Conservation (phyloP, 1,284 basidiomycete genomes). For the Trametes pubescens region DNA sequence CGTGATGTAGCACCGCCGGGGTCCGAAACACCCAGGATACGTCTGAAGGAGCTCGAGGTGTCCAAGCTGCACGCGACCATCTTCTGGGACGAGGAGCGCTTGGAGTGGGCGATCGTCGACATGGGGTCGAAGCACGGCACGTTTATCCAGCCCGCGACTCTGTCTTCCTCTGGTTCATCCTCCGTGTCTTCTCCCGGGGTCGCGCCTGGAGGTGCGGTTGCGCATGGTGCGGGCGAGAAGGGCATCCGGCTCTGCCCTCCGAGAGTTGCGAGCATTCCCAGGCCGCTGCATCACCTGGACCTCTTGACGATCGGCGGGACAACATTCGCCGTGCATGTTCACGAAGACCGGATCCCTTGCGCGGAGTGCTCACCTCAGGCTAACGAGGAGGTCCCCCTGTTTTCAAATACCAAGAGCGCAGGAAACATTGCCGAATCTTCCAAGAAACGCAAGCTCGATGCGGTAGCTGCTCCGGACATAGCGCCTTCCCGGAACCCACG, state of each 20-base stretch:
- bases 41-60: constrained; percentile 82
- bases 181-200: constrained; percentile 5
- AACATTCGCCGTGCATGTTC: constrained; percentile 73
- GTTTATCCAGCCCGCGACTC: constrained; percentile 51
- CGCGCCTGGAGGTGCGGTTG: background rate
- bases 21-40: constrained; percentile 63
- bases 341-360: constrained; percentile 67
- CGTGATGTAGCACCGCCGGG: constrained; percentile 63
- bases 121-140: constrained; percentile 87
- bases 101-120: constrained; percentile 76
- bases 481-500: constrained; percentile 47
- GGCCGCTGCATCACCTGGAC: constrained; percentile 68
- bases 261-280: constrained; percentile 72
- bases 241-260: constrained; percentile 67
- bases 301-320: constrained; percentile 71
- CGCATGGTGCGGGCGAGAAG: constrained; percentile 24
- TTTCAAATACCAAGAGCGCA: constrained; percentile 46
- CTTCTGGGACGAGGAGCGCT: constrained; percentile 68
- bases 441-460: constrained; percentile 45
- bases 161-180: constrained; percentile 12
- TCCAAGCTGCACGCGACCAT: constrained; percentile 80
- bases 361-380: constrained; percentile 59
- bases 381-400: constrained; percentile 67
- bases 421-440: constrained; percentile 24
- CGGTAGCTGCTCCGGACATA: constrained; percentile 7